Conservation (phyloP, 2,329 filamentous ascomycete genomes). For the Lecanicillium sp. region DNA sequence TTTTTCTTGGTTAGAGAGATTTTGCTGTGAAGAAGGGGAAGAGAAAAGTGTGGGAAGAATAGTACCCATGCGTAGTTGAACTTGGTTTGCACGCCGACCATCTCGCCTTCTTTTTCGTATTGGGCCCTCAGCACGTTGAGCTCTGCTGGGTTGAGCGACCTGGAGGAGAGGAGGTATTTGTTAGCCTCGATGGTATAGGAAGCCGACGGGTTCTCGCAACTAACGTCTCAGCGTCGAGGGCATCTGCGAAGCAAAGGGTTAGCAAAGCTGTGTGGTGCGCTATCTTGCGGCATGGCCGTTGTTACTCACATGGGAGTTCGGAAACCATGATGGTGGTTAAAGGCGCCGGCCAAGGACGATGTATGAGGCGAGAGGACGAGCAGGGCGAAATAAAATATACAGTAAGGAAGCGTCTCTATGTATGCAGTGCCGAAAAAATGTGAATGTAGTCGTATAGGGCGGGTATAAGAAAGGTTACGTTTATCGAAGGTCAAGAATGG, state of each 20-base stretch:
- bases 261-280: constrained; percentile 4
- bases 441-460: too few species aligned
- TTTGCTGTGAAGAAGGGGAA: neutral
- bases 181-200: constrained; percentile 9
- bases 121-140: constrained; percentile 87
- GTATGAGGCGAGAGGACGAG: neutral
- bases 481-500: too few species aligned
- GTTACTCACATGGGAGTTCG: constrained; percentile 39
- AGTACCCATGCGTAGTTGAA: constrained; percentile 99
- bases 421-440: too few species aligned
- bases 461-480: too few species aligned
- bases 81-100: constrained; percentile 95
- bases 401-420: too few species aligned
- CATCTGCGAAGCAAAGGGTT: constrained; percentile 54
- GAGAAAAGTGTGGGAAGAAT: constrained; percentile 16
- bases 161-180: constrained; percentile 27
- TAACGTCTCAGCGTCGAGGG: constrained; percentile 93
- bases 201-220: constrained; percentile 16
- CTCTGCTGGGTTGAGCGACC: constrained; percentile 84
- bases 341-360: neutral
- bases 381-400: neutral
- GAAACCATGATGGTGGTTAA: constrained; percentile 31
- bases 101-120: constrained; percentile 95
- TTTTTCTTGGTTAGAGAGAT: neutral
- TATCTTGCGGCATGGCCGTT: neutral